Evolutionary conservation across 441 rosid species (phyloP).

Genomic region (Aleurites moluccanus): DNA sequence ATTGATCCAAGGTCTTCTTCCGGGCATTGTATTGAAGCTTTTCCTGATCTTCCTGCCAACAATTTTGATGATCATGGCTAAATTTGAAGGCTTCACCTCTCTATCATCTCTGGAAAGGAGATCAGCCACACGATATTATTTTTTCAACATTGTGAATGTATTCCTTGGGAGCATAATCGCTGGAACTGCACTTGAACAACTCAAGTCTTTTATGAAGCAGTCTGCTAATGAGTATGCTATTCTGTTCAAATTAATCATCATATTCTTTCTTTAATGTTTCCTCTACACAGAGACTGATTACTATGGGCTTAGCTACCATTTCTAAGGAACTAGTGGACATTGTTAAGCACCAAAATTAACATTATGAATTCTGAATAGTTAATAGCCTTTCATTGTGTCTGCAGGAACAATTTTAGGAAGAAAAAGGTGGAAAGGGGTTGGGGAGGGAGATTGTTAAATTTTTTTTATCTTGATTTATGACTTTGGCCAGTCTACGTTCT

Average conservation of each 20-base stretch:
- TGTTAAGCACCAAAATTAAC: not conserved
- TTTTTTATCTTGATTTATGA: not conserved
- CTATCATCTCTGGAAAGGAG: constrained; percentile 80
- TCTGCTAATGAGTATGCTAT: constrained; percentile 64
- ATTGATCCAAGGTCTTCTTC: constrained; percentile 75
- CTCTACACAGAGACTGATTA: not conserved
- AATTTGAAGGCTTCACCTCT: constrained; percentile 85
- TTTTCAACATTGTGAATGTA: constrained; percentile 78
- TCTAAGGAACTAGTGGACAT: not conserved
- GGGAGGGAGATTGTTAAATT: not conserved
- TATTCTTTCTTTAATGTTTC: constrained; percentile 3
- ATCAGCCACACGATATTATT: constrained; percentile 80
- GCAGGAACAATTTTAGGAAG: not conserved
- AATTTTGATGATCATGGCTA: constrained; percentile 92
- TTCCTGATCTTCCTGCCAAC: constrained; percentile 91
- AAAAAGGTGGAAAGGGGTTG: not conserved
- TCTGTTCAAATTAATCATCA: not conserved
- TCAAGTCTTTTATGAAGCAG: constrained; percentile 58
- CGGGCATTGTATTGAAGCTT: constrained; percentile 90
- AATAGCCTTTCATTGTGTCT: not conserved
- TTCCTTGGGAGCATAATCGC: constrained; percentile 71
- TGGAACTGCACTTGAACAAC: constrained; percentile 88
- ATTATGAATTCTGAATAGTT: not conserved
- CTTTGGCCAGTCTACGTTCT: not conserved
- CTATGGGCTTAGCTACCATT: not conserved